These are phyloP conservation scores for Claviceps cyperi DNA, from an alignment of 2,329 filamentous ascomycete genomes.

Conservation along the genomic window DNA sequence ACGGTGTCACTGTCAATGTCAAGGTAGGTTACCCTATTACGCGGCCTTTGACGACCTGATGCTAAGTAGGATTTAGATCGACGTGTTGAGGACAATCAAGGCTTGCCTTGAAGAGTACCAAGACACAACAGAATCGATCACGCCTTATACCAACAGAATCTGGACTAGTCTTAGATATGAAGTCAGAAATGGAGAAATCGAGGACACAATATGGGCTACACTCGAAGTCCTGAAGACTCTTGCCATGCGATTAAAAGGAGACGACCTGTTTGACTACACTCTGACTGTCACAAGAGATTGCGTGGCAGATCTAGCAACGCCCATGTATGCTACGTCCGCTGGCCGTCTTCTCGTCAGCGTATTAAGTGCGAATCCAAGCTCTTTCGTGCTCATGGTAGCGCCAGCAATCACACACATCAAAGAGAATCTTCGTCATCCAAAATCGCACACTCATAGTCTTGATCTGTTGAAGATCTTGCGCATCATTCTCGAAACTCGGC, in stretches of 20 bases:
- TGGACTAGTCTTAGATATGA: conserved; percentile 50
- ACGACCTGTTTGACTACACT: conserved; percentile 30
- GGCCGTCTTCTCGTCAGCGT: conserved; percentile 38
- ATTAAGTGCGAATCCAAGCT: conserved; percentile 30
- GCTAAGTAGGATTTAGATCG: conserved; percentile 23
- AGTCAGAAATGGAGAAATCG: conserved; percentile 44
- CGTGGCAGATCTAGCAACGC: conserved; percentile 36
- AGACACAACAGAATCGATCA: conserved; percentile 29
- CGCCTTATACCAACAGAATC: conserved; percentile 34
- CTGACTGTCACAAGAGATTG: conserved; percentile 37
- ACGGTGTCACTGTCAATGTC: conserved; percentile 42
- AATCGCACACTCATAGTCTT: conserved; percentile 34
- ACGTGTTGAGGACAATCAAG: conserved; percentile 40
- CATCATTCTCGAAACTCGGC: conserved; percentile 33
- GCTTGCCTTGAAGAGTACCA: conserved; percentile 37
- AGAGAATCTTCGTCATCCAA: conserved; percentile 34
- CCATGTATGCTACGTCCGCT: conserved; percentile 36
- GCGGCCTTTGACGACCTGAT: not conserved
- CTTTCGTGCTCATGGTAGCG: conserved; percentile 33
- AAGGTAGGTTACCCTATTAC: conserved; percentile 24
- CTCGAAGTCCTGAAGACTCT: conserved; percentile 38
- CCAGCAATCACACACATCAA: conserved; percentile 34
- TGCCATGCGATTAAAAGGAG: conserved; percentile 28
- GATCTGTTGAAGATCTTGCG: conserved; percentile 37
- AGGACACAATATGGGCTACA: conserved; percentile 41